These are phyloP conservation scores for Didymella lethalis DNA, from an alignment of 2,329 filamentous ascomycete species.

Conservation along the genomic window DNA sequence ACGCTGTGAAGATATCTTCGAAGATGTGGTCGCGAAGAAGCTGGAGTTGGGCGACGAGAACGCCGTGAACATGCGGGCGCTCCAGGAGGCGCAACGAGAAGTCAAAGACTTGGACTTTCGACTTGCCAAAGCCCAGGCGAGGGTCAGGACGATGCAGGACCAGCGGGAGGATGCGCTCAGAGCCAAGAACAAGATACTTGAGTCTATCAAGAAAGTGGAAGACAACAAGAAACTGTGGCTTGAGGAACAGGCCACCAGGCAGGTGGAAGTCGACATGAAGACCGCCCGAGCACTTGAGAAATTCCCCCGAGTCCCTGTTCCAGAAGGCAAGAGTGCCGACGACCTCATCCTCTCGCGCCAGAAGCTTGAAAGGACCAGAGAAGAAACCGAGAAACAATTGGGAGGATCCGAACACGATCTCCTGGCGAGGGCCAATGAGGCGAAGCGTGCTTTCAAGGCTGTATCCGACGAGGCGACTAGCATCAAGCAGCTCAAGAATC, in stretches of 20 bases:
- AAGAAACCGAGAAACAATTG: slow-evolving; percentile 40
- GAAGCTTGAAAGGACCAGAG: slow-evolving; percentile 40
- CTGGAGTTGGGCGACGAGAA: slow-evolving; percentile 53
- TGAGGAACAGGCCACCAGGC: slow-evolving; percentile 37
- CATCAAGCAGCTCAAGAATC: slow-evolving; percentile 32
- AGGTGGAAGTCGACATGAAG: slow-evolving; percentile 36
- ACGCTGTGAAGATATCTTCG: slow-evolving; percentile 51
- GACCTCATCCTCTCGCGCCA: slow-evolving; percentile 43
- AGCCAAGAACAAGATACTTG: slow-evolving; percentile 54
- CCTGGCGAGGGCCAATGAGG: slow-evolving; percentile 34
- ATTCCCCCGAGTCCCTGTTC: slow-evolving; percentile 44
- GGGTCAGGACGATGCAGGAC: slow-evolving; percentile 40
- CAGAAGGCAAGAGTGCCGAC: slow-evolving; percentile 42
- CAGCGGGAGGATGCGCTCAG: slow-evolving; percentile 48
- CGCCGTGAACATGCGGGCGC: slow-evolving; percentile 36
- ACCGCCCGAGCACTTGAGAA: slow-evolving; percentile 23
- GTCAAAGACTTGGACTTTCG: slow-evolving; percentile 34
- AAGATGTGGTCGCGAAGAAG: slow-evolving; percentile 59
- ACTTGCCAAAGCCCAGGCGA: slow-evolving; percentile 41
- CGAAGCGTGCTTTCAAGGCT: slow-evolving; percentile 37
- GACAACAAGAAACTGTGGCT: slow-evolving; percentile 39
- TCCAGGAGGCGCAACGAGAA: slow-evolving; percentile 42
- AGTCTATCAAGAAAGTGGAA: slow-evolving; percentile 46
- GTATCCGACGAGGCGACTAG: slow-evolving; percentile 31
- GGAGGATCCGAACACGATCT: slow-evolving; percentile 48